Base-by-base conservation (phyloP, 2,329 filamentous ascomycete species). In the Colletotrichum sp. region DNA sequence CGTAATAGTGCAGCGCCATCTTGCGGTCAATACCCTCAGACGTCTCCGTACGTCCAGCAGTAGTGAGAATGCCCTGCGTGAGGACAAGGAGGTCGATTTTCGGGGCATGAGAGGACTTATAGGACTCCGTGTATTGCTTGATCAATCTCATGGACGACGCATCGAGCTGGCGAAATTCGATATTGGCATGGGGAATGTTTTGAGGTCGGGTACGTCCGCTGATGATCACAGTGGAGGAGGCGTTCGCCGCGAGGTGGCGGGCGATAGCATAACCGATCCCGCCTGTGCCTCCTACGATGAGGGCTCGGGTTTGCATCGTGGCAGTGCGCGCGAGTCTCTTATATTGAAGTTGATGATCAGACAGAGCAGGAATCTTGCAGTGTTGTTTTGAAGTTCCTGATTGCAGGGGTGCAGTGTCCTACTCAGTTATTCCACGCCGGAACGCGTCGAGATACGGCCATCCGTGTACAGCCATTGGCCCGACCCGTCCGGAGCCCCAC, bases 1-100 rank as follows among this genome's bases (percentile, higher is more conserved):
- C 84, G 73, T 89, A 89, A 76, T 86, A 88, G 70, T 87, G 85
- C n/a, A 88, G 79, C 0, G 83, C 83, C 81, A 88, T 84, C 76
- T 87, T 88, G 62, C 80, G 80, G 63, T 88, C 85, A 18, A 89
- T 83, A 1, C 85, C 86, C 75, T 89, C 87, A 2, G 83, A 30
- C 0, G 87, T 87, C 76, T 88, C 85, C 1, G 79, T 82, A 48
- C 85, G 76, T 0, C 84, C 84, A 5, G 79, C 80, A 8, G 80
- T 78, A 0, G 83, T 83, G 28, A 86, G 59, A 67, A 85, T 81
- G 43, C 85, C 85, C 74, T 86, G 85, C 0, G 82, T 84, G 73
- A 86, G 79, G 69, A 87, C 79, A 3, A 87, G 83, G 2, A 84
- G 78, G 69, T 85, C 83, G n/a, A 87, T 75, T 8, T 81, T 80